Base-by-base conservation (phyloP, 164 flowering plant genomes). In the Litsea cubeba region DNA sequence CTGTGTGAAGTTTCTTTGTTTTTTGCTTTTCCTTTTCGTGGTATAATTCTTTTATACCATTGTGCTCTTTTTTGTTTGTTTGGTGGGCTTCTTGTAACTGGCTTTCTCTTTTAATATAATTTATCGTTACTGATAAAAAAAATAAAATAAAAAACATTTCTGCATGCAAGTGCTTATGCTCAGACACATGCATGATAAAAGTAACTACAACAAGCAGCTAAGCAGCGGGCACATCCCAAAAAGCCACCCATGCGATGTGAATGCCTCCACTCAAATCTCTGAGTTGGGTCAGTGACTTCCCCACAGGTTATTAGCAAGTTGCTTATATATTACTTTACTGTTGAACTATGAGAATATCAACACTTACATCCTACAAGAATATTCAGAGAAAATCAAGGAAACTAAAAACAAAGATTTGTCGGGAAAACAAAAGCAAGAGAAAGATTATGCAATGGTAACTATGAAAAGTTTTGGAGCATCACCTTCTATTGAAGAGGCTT, bases 401-500 rank as follows among this genome's bases (percentile, higher is more conserved):
- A 54, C n/a, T 20, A 54, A 15, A 54, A 15, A 54, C 60, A 54
- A 12, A 17, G 20, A 2, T 20, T 14, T 3, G 12, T 5, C 7
- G 6, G 5, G 20, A 20, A 40, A 54, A 54, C 18, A 54, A 54
- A 54, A 54, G 5, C 12, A 54, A 54, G 60, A 5, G 60, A 54
- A 54, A 54, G 60, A 54, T 20, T 15, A 15, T 17, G 60, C 60
- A 54, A 54, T 54, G 17, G 46, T 40, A 40, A 40, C 60, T 54
- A 54, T 54, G n/a, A 15, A 54, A 20, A 18, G 60, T 5, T 54
- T 54, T 54, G 60, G 57, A 23, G 35, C 22, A 28, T 65, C 60
- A 88, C 89, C 89, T 85, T 76, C 80, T 69, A 73, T 74, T 35
- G 46, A 23, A 51, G 24, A 75, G 8, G 69, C 63, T 72, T 73